Evolutionary conservation across 75 land plant species (phyloP), one percentile per base, ranked within the genome.

Genomic region (Pinus tabuliformis): DNA sequence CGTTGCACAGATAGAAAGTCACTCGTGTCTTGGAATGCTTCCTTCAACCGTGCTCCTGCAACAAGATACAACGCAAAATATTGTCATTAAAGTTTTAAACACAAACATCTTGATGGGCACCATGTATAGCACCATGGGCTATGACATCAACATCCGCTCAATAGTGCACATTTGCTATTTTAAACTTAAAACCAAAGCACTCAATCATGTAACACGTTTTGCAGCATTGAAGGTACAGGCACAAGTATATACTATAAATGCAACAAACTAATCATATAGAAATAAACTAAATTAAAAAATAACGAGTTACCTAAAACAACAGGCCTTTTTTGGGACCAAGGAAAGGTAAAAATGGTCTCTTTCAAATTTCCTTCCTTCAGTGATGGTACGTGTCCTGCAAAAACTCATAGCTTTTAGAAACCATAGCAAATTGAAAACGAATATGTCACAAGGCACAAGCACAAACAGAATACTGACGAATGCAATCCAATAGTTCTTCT

Each of bases 381-480:
- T 39, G 95, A 89, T 11, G 98, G 99, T n/a, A 97, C 98, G 68
- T 73, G 76, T 28, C 99, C 99, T 96, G 87, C 26, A 84, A 73
- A 66, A 21, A 16, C 30, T 26, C 33, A 57, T 30, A 30, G 24
- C 45, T 36, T 26, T 57, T 21, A 75, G 42, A 24, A n/a, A 76
- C 17, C 20, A 16, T 15, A 56, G 70, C 74, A 70, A 61, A 52
- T 33, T 33, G 9, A 33, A 28, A 62, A 39, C 65, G 42, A 68
- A 49, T 49, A 49, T 49, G 52, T 49, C 0, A 49, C 52, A 49
- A 9, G 7, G 6, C 49, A 45, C 7, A 45, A 45, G 49, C 49
- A 49, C 52, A 49, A 8, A 49, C 52, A 49, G 52, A 49, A 49
- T 0, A 8, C 52, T 49, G 11, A 49, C 52, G 9, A 49, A 49